A percentile compares a stretch with the other conserved stretches of the same genome.
Evolutionary conservation across 73 alveolate species (phyloP).

Genomic region (Stentor roeselii): DNA sequence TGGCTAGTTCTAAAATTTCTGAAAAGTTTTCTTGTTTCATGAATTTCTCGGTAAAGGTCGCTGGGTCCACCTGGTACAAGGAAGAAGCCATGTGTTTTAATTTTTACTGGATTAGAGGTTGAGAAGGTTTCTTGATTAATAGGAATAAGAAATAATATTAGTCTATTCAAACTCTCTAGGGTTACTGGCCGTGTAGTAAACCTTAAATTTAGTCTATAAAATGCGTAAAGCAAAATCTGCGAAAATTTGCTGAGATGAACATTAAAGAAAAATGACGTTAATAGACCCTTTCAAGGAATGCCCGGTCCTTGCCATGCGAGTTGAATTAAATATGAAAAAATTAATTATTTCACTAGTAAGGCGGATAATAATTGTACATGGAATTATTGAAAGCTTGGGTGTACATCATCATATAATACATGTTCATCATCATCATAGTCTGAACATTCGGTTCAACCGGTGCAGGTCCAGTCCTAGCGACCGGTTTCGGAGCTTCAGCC

Average conservation of each 20-base stretch:
- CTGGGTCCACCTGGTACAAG: not conserved
- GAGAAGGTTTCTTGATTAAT: not conserved
- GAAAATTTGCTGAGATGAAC: not conserved
- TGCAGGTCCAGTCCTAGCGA: not conserved
- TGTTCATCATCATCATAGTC: not conserved
- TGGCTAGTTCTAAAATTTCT: not conserved
- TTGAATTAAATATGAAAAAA: not conserved
- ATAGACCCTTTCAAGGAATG: no score
- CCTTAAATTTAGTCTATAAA: no score
- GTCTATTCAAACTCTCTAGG: not conserved
- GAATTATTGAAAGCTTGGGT: not conserved
- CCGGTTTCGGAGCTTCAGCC: not conserved
- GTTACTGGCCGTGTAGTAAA: not conserved
- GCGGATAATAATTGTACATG: not conserved
- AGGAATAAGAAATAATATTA: no score
- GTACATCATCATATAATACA: not conserved
- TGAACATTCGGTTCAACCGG: not conserved
- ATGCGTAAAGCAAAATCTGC: not conserved
- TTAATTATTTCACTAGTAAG: not conserved
- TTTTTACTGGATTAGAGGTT: not conserved
- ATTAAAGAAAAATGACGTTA: not conserved
- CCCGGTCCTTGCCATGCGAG: not conserved
- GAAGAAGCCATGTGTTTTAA: not conserved
- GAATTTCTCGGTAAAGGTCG: not conserved
- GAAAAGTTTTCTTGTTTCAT: not conserved